Base-by-base conservation (phyloP, 768 basidiomycete genomes). In the Tremella yokohamensis region DNA sequence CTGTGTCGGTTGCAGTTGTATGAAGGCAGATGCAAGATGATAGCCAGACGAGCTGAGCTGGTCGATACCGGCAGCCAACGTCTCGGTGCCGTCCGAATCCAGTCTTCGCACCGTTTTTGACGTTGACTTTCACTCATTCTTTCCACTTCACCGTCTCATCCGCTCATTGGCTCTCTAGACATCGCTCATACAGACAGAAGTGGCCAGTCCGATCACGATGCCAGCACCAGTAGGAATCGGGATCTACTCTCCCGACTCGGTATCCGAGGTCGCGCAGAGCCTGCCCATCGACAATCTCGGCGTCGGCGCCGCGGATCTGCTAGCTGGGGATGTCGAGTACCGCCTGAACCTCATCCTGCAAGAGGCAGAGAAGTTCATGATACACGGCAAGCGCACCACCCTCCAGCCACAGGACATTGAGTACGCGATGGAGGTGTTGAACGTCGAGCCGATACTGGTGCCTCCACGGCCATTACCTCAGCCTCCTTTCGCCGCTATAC, bases 341-440 rank as follows among this genome's bases (percentile, higher is more conserved):
- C 82, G 96, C 58, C 83, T 97, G 73, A 90, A 94, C 76, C 90
- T 98, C 73, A 87, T 98, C 40, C 83, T 57, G 13, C 78, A 93
- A 87, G 94, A 98, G 83, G 91, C 94, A 8, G 86, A 91, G 22
- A 87, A 93, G 52, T 99, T 94, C 78, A 96, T 94, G 89, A 84
- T 91, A 20, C 92, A 98, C 76, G 88, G 88, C 6, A 84, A 89
- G 57, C 82, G 96, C 54, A 90, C 88, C n/a, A 88, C 88, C 0
- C 81, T 99, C 76, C 88, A 85, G 8, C 88, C 91, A 6, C 81
- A 85, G 20, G 96, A 99, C 78, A 85, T 98, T 57, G 93, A 97
- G 77, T 86, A 89, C 62, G 96, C 96, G 1, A 80, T 99, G 48
- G 89, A 90, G 60, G 90, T 89, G 1, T 82, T 94, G 44, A 98